Base-by-base conservation (phyloP, 2,329 filamentous ascomycete species). In the Colletotrichum simmondsii region DNA sequence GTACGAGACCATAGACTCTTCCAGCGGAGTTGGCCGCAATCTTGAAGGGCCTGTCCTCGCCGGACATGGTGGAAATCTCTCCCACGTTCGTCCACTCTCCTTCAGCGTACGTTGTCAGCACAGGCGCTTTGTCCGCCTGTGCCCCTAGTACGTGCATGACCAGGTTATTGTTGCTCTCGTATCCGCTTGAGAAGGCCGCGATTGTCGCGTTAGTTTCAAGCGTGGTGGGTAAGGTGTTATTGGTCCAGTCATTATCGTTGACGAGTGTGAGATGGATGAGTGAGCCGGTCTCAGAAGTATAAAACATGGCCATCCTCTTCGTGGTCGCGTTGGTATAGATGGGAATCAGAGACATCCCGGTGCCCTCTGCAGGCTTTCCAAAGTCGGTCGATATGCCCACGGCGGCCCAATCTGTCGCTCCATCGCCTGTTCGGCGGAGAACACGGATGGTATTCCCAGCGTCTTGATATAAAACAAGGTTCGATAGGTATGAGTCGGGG, bases 381-480 rank as follows among this genome's bases (percentile, higher is more conserved):
- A 63, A 62, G 14, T 65, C 57, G 19, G 61, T 73, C 10, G 71
- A n/a, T 22, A 74, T 64, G 4, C 52, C 52, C 4, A 53, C 64
- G 14, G 66, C 65, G 1, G 32, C 14, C 73, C 73, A 74, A n/a
- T 69, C 65, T 7, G 60, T 66, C n/a, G 32, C 26, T 8, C 61
- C 52, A 3, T 42, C 16, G n/a, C 73, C 73, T 2, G 59, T 70
- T 4, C 65, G 52, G 24, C 65, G 65, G 19, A 74, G 63, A 8
- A 74, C 60, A 11, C 61, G 56, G 1, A 74, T 61, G 26, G 58
- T 57, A 46, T 53, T 62, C 35, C 62, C 57, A 8, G 53, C 22
- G 24, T 74, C 71, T 30, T 74, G 73, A 54, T 73, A 74, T n/a
- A 73, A 7, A 4, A 74, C 65, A 12, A 73, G 19, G 53, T 74